phyloP scores from a whole-genome alignment of 1,139 yeast species.

The Entelexis paramagnoliae region DNA sequence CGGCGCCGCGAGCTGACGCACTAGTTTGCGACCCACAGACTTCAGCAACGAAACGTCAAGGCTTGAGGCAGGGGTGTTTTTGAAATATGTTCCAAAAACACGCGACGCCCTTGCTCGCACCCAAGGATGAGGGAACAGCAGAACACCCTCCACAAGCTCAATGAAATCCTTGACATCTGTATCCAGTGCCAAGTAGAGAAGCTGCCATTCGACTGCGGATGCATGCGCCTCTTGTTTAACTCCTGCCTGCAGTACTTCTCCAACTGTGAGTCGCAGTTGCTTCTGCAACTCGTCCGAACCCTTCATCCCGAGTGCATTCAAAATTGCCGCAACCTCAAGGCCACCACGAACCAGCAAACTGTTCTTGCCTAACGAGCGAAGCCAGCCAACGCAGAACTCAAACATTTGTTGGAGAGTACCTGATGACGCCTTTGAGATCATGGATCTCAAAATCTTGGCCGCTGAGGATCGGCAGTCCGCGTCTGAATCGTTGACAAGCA shows the following conservation, averaged over 20 bases:
- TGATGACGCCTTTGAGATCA: conserved; percentile 33
- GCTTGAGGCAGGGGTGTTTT: conserved; percentile 21
- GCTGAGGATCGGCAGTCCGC: conserved; percentile 85
- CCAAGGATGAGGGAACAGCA: conserved; percentile 89
- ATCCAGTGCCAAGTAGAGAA: conserved; percentile 52
- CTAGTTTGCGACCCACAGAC: conserved; percentile 44
- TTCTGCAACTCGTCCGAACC: background rate
- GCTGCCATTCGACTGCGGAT: conserved; percentile 49
- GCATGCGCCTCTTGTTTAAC: background rate
- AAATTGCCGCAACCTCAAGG: conserved; percentile 55
- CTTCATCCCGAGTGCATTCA: conserved; percentile 25
- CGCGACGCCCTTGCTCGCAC: conserved; percentile 64
- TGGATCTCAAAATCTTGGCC: conserved; percentile 45
- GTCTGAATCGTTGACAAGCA: conserved; percentile 66
- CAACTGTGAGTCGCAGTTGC: conserved; percentile 23
- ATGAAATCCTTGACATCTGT: conserved; percentile 28
- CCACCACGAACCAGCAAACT: conserved; percentile 62
- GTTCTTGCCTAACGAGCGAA: conserved; percentile 40
- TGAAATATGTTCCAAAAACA: conserved; percentile 34
- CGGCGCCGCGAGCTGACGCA: conserved; percentile 79
- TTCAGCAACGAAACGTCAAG: conserved; percentile 10
- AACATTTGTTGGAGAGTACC: conserved; percentile 34
- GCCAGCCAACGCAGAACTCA: conserved; percentile 58
- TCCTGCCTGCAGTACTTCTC: conserved; percentile 24
- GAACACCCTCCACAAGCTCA: conserved; percentile 40